Base-by-base conservation (phyloP, 306 rosid species). In the Lupinus albus region DNA sequence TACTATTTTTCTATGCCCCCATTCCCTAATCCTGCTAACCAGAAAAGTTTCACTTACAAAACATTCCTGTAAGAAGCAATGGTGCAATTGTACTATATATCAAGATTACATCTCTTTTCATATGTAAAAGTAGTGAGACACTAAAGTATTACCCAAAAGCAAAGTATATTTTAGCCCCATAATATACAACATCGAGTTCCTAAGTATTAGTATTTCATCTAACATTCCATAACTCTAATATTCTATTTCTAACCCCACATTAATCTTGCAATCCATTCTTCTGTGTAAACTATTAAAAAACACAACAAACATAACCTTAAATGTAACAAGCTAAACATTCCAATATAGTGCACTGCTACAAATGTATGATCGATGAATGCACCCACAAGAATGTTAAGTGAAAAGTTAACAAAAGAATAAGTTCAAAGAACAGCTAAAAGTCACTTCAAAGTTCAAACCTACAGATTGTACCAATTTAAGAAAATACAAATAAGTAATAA, bases 361-460 rank as follows among this genome's bases (percentile, higher is more conserved):
- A 32, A 52, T 32, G 45, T 67, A 67, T 61, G 55, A 41, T 10
- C 42, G 42, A 32, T 11, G 2, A 38, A 16, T 36, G 36, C 64
- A 67, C 72, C 33, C 12, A 51, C 14, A 52, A 45, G 54, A 78
- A 61, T 57, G 51, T 57, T 66, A 71, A 57, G 4, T 9, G 25
- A 60, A 51, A 41, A 57, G 17, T 33, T 21, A 64, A 36, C 11
- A 8, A 72, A 49, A 11, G 56, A 58, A 17, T 14, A 36, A 7
- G 60, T 67, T 78, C 54, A 72, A 47, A 35, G 67, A 72, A 61
- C 47, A 41, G 57, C 48, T 56, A 76, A 45, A 17, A 72, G 32
- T 57, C 61, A 13, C 11, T 46, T 48, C 13, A 45, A 66, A 56
- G 46, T 46, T 48, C 13, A 45, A 66, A 56, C 54, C 47, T 18